Percentiles rank a stretch among this genome's conserved stretches.
phyloP scores from a whole-genome alignment of 768 basidiomycete genomes.

The Rhodotorula babjevae region DNA sequence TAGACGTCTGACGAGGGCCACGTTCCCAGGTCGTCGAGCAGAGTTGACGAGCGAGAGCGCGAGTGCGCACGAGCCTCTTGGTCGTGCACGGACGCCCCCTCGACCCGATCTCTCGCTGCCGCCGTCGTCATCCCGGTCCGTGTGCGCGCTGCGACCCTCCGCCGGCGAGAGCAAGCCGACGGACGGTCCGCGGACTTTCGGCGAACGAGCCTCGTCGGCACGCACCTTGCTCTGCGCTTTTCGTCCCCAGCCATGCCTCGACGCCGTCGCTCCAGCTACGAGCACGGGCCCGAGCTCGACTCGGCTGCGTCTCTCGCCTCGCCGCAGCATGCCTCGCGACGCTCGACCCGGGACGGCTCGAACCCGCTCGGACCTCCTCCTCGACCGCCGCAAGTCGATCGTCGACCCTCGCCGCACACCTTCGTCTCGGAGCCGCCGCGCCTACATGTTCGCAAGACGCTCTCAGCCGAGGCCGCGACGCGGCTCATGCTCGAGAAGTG shows the following conservation, averaged over 20 bases:
- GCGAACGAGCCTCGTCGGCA: neutral
- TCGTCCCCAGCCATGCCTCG: neutral
- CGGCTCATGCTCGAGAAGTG: constrained; percentile 22
- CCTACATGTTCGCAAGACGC: neutral
- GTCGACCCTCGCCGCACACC: neutral
- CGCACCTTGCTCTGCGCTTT: too few relatives aligned
- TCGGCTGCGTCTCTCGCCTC: neutral
- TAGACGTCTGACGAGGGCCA: too few relatives aligned
- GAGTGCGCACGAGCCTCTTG: too few relatives aligned
- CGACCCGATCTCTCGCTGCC: too few relatives aligned
- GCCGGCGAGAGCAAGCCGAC: too few relatives aligned
- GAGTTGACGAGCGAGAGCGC: too few relatives aligned
- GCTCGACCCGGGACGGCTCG: neutral
- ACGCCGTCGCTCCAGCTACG: too few relatives aligned
- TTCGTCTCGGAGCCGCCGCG: neutral
- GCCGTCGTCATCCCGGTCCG: too few relatives aligned
- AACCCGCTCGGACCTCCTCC: neutral
- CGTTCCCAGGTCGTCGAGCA: too few relatives aligned
- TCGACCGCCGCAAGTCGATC: neutral
- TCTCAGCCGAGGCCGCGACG: constrained; percentile 17
- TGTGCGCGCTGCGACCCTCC: too few relatives aligned
- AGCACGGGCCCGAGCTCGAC: too few relatives aligned
- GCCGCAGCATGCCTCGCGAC: neutral
- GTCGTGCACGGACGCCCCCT: too few relatives aligned
- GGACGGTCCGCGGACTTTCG: neutral